These are phyloP conservation scores for Phytopythium litorale DNA, from an alignment of 352 stramenopile genomes.

Conservation along the genomic window DNA sequence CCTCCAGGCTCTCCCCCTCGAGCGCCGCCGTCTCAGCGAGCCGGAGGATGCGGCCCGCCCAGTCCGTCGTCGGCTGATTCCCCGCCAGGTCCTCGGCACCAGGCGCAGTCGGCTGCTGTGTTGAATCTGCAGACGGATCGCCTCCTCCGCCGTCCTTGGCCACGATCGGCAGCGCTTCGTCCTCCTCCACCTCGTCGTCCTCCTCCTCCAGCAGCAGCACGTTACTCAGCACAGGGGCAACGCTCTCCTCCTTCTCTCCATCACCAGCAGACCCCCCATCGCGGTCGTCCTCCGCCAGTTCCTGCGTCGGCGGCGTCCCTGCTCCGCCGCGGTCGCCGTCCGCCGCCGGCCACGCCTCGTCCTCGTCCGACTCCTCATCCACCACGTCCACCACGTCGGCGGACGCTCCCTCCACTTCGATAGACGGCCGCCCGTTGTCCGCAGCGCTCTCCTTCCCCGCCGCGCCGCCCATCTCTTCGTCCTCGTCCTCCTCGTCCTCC, in stretches of 20 bases:
- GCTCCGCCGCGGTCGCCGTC: not conserved
- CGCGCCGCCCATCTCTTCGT: conserved; percentile 14
- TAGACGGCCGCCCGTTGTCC: not conserved
- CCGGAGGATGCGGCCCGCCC: conserved; percentile 9
- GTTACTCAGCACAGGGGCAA: not conserved
- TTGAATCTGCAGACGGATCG: not conserved
- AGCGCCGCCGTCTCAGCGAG: conserved; percentile 3
- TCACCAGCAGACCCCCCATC: not conserved
- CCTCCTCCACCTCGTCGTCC: conserved; percentile 22
- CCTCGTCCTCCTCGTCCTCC: conserved; percentile 55
- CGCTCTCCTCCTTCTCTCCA: conserved; percentile 1
- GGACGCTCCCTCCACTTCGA: not conserved
- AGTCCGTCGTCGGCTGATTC: not conserved
- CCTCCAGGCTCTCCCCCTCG: conserved; percentile 38
- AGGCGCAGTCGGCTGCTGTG: not conserved
- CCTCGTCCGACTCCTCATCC: conserved; percentile 51
- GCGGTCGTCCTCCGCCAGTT: not conserved
- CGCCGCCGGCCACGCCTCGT: conserved; percentile 49
- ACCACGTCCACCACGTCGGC: not conserved
- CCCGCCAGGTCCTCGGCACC: not conserved
- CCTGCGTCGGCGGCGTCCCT: conserved; percentile 4
- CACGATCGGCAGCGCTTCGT: conserved; percentile 30
- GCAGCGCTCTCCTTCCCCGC: not conserved
- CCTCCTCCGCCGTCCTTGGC: not conserved
- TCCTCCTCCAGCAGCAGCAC: conserved; percentile 13